phyloP scores from a whole-genome alignment of 2,329 filamentous ascomycete species.

The Alternaria burnsii region DNA sequence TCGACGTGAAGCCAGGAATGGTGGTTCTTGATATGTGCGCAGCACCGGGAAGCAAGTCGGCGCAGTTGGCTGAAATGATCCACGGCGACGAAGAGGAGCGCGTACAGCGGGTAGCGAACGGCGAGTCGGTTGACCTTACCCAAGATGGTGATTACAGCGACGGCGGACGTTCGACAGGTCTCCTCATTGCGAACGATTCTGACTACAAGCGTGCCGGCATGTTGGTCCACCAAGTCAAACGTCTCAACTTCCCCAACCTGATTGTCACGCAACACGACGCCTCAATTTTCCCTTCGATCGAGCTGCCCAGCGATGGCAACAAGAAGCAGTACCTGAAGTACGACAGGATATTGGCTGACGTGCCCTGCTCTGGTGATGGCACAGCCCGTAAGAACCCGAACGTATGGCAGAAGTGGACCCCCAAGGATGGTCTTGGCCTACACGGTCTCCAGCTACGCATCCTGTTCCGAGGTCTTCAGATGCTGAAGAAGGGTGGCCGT shows the following conservation, averaged over 20 bases:
- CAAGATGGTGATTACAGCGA: constrained; percentile 67
- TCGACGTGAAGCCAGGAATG: constrained; percentile 92
- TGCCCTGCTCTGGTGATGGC: constrained; percentile 95
- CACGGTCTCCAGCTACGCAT: constrained; percentile 89
- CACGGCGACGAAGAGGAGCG: constrained; percentile 91
- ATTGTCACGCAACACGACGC: constrained; percentile 98
- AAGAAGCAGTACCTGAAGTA: constrained; percentile 87
- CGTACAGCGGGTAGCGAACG: constrained; percentile 74
- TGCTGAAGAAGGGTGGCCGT: constrained; percentile 92
- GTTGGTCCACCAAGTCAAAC: constrained; percentile 97
- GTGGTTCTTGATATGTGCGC: constrained; percentile 95
- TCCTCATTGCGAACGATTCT: constrained; percentile 93
- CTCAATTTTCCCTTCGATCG: constrained; percentile 92
- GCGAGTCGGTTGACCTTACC: constrained; percentile 68
- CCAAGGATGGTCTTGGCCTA: constrained; percentile 84
- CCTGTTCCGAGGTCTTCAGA: constrained; percentile 88
- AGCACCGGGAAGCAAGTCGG: constrained; percentile 95
- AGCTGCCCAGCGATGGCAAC: constrained; percentile 69
- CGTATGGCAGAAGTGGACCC: constrained; percentile 95
- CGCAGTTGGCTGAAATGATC: constrained; percentile 93
- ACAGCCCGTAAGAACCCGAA: constrained; percentile 92
- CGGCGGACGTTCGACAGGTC: constrained; percentile 85
- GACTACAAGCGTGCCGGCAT: constrained; percentile 98
- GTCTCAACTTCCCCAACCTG: constrained; percentile 93
- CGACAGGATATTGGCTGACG: constrained; percentile 93